These are phyloP conservation scores for Jamesozyma hellenica DNA, from an alignment of 805 yeast species.

Conservation along the genomic window DNA sequence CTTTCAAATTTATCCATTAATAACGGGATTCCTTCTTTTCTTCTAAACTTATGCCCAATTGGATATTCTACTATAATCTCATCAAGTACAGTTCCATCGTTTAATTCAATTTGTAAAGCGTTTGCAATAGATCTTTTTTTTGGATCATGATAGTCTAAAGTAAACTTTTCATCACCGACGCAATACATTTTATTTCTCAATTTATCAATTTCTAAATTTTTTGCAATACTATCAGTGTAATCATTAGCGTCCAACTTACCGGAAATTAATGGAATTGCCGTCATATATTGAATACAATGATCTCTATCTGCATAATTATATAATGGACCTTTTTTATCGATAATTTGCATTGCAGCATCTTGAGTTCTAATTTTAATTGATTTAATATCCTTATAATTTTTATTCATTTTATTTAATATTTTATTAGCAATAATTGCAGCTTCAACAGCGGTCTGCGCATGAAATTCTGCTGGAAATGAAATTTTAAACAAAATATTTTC, in stretches of 20 bases:
- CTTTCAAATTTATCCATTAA: conserved; percentile 41
- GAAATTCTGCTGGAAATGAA: conserved; percentile 57
- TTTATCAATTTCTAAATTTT: conserved; percentile 42
- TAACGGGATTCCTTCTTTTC: conserved; percentile 51
- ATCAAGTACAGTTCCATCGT: conserved; percentile 44
- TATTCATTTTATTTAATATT: conserved; percentile 32
- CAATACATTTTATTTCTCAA: conserved; percentile 47
- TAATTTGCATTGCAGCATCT: conserved; percentile 51
- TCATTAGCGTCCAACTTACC: conserved; percentile 52
- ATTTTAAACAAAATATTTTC: conserved; percentile 53
- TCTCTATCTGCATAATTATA: conserved; percentile 57
- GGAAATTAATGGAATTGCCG: conserved; percentile 44
- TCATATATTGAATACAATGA: conserved; percentile 57
- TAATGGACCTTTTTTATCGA: conserved; percentile 49
- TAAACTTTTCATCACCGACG: conserved; percentile 39
- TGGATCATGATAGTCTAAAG: conserved; percentile 46
- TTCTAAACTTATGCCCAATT: conserved; percentile 48
- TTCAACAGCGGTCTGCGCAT: conserved; percentile 56
- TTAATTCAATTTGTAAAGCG: conserved; percentile 40
- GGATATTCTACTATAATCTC: conserved; percentile 48
- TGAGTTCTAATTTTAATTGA: conserved; percentile 44
- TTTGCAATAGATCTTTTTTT: conserved; percentile 49
- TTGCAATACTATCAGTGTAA: conserved; percentile 42
- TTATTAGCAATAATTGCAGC: conserved; percentile 40
- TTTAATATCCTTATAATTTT: conserved; percentile 39